phyloP scores from a whole-genome alignment of 164 flowering plant species.

The Aristolochia fimbriata region DNA sequence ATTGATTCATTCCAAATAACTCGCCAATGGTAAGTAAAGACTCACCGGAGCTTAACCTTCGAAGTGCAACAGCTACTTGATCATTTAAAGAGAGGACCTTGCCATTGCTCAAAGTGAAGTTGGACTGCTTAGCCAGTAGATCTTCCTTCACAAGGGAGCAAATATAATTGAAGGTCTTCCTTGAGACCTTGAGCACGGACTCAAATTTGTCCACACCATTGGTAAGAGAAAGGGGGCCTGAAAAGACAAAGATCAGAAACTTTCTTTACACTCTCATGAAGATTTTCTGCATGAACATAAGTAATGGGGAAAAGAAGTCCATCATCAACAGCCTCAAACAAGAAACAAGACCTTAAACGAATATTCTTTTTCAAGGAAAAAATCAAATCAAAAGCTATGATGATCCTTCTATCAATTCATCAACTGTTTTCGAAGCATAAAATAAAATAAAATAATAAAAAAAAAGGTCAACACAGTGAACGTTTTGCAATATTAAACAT shows the following conservation, averaged over 20 bases:
- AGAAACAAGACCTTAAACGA: too few species aligned
- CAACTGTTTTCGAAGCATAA: too few species aligned
- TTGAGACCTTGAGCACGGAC: conserved; percentile 52
- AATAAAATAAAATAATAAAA: too few species aligned
- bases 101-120: conserved; percentile 38
- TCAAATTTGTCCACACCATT: conserved; percentile 37
- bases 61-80: conserved; percentile 72
- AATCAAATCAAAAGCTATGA: too few species aligned
- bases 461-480: too few species aligned
- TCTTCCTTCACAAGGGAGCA: conserved; percentile 70
- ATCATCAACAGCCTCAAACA: too few species aligned
- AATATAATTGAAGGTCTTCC: conserved; percentile 69
- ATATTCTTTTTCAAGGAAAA: too few species aligned
- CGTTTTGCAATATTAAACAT: too few species aligned
- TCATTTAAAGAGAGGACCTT: conserved; percentile 39
- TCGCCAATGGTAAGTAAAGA: conserved; percentile 54
- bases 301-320: not conserved
- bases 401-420: too few species aligned
- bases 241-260: conserved; percentile 2
- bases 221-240: conserved; percentile 41
- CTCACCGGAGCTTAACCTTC: conserved; percentile 77
- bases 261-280: not conserved
- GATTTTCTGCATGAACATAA: not conserved
- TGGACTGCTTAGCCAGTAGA: conserved; percentile 36
- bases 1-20: conserved; percentile 54